Evolutionary conservation across 106 monocot species (phyloP), one percentile per base, ranked within the genome.

Genomic region (Apostasia shenzhenica): DNA sequence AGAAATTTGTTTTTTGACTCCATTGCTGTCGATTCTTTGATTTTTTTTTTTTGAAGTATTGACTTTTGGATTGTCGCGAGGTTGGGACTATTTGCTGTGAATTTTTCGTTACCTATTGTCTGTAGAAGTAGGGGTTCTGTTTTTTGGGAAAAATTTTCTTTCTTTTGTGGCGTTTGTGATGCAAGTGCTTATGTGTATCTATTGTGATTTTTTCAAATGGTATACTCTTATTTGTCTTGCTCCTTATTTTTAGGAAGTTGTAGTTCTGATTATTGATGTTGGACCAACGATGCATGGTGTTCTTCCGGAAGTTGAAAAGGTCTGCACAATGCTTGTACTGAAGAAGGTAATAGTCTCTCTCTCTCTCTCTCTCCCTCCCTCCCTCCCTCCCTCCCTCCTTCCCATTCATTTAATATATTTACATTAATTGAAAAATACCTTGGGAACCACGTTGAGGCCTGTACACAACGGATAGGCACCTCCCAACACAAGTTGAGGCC

Each of bases 191-290:
- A 26, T 26, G 26, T 26, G 26, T 26, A 26, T 26, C 26, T 26
- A 26, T 26, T 26, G 26, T 26, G 26, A 26, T 26, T 26, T 26
- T 26, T 26, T 26, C 26, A 26, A 26, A 26, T 26, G 26, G 26
- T 26, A 26, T 26, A 26, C 26, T 26, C 26, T 26, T 26, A 26
- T 26, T 26, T 26, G 26, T 26, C 26, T 26, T 26, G 26, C 26
- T 26, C 26, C 13, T 45, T 40, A 2, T 62, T 2, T 61, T 3
- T 63, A 99, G 99, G 99, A 99, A 81, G 72, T 76, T 11, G 42
- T 99, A 71, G 85, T 93, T 26, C 66, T 99, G 63, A 76, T 99
- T 41, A 53, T 99, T 54, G 99, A 99, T 78, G 93, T 99, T 40
- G 83, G 99, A 40, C 93, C 87, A 1, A 90, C 90, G 41, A 99